These are phyloP conservation scores for Aspergillus neoniger DNA, from an alignment of 2,329 filamentous ascomycete species.

Conservation along the genomic window DNA sequence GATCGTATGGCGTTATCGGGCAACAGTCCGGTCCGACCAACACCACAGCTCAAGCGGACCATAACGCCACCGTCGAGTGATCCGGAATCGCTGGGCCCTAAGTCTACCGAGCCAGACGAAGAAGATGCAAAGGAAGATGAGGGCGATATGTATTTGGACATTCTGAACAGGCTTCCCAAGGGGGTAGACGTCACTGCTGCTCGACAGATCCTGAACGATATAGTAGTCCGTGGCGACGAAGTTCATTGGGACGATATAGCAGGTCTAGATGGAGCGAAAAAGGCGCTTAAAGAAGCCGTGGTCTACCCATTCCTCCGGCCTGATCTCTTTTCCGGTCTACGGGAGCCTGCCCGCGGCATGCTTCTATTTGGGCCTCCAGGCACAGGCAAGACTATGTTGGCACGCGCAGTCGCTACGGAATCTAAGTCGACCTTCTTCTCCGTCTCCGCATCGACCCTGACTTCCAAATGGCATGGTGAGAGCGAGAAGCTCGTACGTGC, in stretches of 20 bases:
- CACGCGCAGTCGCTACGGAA: slow-evolving; percentile 90
- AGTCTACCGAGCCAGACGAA: slow-evolving; percentile 49
- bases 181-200: slow-evolving; percentile 82
- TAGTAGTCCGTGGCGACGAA: slow-evolving; percentile 90
- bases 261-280: slow-evolving; percentile 86
- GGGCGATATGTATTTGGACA: slow-evolving; percentile 57
- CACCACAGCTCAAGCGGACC: slow-evolving; percentile 41
- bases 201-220: slow-evolving; percentile 92
- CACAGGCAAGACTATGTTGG: slow-evolving; percentile 98
- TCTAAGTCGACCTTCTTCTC: slow-evolving; percentile 95
- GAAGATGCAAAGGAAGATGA: slow-evolving; percentile 49
- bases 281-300: slow-evolving; percentile 88
- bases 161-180: slow-evolving; percentile 76
- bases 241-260: slow-evolving; percentile 95
- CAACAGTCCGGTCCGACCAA: slow-evolving; percentile 24
- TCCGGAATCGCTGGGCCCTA: slow-evolving; percentile 47
- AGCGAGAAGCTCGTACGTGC: slow-evolving; percentile 95
- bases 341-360: slow-evolving; percentile 93
- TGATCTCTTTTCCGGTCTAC: slow-evolving; percentile 91
- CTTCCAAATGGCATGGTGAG: slow-evolving; percentile 93
- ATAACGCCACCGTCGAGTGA: slow-evolving; percentile 50
- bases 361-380: slow-evolving; percentile 93
- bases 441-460: slow-evolving; percentile 90
- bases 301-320: slow-evolving; percentile 96
- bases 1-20: slow-evolving; percentile 28